Evolutionary conservation across 1,284 basidiomycete species (phyloP), one percentile per base, ranked within the genome.

Genomic region (Microbotryum lychnidis-dioicae): DNA sequence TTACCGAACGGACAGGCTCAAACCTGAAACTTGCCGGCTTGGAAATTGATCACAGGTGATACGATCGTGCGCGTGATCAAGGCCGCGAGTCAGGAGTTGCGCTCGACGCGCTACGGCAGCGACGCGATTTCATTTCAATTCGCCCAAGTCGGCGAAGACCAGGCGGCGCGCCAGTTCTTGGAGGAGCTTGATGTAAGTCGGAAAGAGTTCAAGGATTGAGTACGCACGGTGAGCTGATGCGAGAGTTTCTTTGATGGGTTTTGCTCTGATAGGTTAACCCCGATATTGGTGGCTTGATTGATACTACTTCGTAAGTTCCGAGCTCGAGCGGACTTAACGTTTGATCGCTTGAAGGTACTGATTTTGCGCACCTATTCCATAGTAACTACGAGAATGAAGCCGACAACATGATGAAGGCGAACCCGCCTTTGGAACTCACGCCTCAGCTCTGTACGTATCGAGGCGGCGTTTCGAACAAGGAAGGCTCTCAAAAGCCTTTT

Each of bases 81-180:
- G 23, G 61, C 72, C 21, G 71, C 76, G 9, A 74, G 75, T 64
- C 65, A 70, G 49, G 75, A 75, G 63, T 72, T 79, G 21, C 57
- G 65, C 45, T 57, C 72, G 37, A 71, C 75, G 8, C 69, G 75
- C 50, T 78, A 78, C 69, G 78, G 78, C 9, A 63, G 76, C 16
- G 78, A 78, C 58, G 76, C 77, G 8, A 62, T 78, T 9, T 76
- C 75, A 4, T 75, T 77, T 54, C 62, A 77, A 66, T 74, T 78
- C 52, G 76, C 76, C 25, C 76, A 78, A 66, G 74, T 78, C 56
- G 77, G 77, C n/a, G 76, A 75, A 69, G 78, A 78, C 65, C 33
- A 23, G 20, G 58, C 58, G 16, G 65, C 62, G 3, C 20, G 65
- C 2, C 49, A 46, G 10, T 79, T 78, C 76, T 71, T 79, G 23